Percentiles rank a stretch among this genome's conserved stretches.
These are phyloP conservation scores for Phytophthora gonapodyides DNA, from an alignment of 352 stramenopile genomes.

Conservation along the genomic window DNA sequence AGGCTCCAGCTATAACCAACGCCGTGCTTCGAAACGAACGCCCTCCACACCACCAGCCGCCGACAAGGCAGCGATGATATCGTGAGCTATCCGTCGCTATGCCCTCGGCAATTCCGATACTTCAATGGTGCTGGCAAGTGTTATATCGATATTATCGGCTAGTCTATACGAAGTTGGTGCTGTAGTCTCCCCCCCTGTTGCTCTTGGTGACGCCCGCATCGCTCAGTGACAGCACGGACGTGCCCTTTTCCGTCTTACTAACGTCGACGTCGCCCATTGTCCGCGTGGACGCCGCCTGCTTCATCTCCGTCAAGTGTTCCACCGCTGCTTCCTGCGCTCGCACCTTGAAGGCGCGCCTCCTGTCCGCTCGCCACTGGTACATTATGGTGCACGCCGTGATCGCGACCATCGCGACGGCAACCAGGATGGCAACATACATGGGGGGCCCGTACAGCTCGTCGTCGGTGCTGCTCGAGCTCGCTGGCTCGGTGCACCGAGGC, in stretches of 20 bases:
- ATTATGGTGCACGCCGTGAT: slow-evolving; percentile 5
- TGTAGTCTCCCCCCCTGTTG: slow-evolving; percentile 40
- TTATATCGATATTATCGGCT: too few species aligned
- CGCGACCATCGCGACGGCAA: slow-evolving; percentile 13
- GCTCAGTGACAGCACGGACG: slow-evolving; percentile 10
- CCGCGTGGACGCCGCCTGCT: slow-evolving; percentile 24
- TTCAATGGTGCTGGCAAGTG: too few species aligned
- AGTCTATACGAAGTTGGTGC: slow-evolving; percentile 44
- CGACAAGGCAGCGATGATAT: too few species aligned
- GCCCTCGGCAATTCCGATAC: too few species aligned
- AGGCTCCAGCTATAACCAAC: too few species aligned
- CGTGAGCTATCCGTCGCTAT: too few species aligned
- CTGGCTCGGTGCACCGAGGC: slow-evolving; percentile 39
- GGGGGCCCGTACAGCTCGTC: slow-evolving; percentile 17
- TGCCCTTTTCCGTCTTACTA: slow-evolving; percentile 15
- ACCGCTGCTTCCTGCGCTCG: slow-evolving; percentile 7
- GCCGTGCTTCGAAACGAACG: too few species aligned
- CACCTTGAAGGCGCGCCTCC: not conserved
- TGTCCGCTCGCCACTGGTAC: slow-evolving; percentile 5
- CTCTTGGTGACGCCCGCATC: slow-evolving; percentile 36
- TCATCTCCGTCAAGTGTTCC: slow-evolving; percentile 20
- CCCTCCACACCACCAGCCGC: too few species aligned
- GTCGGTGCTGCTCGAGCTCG: slow-evolving; percentile 13
- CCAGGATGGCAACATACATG: slow-evolving; percentile 18
- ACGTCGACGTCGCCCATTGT: slow-evolving; percentile 22